Conservation (phyloP, 2,329 filamentous ascomycete genomes). For the Clarireedia monteithiana region DNA sequence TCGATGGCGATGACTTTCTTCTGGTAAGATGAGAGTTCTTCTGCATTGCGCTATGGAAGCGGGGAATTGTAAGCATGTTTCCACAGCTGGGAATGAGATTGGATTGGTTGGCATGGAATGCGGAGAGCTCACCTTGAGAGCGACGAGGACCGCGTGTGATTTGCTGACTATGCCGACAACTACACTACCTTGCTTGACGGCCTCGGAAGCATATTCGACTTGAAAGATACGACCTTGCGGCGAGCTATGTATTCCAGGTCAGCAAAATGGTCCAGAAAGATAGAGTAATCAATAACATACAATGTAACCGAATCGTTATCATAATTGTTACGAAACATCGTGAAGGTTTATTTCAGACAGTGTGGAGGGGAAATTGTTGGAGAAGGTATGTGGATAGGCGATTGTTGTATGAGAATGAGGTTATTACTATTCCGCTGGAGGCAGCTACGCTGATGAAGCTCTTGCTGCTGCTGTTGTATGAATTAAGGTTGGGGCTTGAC, state of each 20-base stretch:
- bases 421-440: too few species aligned
- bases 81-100: neutral
- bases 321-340: slow-evolving; percentile 99
- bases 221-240: slow-evolving; percentile 99
- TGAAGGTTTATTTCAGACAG: slow-evolving; percentile 29
- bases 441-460: too few species aligned
- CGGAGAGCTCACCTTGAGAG: slow-evolving; percentile 68
- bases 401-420: too few species aligned
- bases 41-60: slow-evolving; percentile 78
- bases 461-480: too few species aligned
- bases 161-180: slow-evolving; percentile 97
- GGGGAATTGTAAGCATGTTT: neutral
- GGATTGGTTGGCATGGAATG: neutral
- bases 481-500: too few species aligned
- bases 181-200: slow-evolving; percentile 97
- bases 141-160: slow-evolving; percentile 91
- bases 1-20: slow-evolving; percentile 98
- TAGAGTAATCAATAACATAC: slow-evolving; percentile 45
- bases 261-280: slow-evolving; percentile 10
- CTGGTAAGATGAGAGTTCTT: slow-evolving; percentile 99
- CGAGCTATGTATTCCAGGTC: slow-evolving; percentile 54
- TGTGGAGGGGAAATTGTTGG: neutral
- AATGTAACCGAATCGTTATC: slow-evolving; percentile 99
- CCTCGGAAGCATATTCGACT: slow-evolving; percentile 97
- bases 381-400: too few species aligned